Evolutionary conservation across 2,329 filamentous ascomycete genomes (phyloP).

Genomic region (Alternaria atra): DNA sequence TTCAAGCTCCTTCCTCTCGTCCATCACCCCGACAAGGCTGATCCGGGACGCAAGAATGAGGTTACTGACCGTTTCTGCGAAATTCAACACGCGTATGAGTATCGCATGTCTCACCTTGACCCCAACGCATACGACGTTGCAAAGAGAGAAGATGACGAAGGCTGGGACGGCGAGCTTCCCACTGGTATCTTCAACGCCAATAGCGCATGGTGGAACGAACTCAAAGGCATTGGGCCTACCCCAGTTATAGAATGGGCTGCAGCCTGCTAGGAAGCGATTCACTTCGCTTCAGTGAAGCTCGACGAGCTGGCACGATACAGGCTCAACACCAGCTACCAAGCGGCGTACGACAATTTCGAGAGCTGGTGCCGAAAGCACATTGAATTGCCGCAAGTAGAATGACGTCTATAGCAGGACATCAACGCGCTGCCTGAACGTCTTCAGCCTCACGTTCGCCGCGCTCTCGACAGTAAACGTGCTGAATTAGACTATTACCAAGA

Average conservation of each 20-base stretch:
- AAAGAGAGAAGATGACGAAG: not conserved
- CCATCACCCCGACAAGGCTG: constrained; percentile 11
- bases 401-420: not conserved
- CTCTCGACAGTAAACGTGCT: not conserved
- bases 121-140: not conserved
- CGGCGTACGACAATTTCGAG: constrained; percentile 1
- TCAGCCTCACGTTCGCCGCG: not conserved
- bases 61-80: constrained; percentile 7
- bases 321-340: not conserved
- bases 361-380: constrained; percentile 8
- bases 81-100: constrained; percentile 11
- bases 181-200: not conserved
- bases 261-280: not conserved
- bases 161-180: constrained; percentile 4
- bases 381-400: not conserved
- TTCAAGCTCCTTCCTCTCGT: constrained; percentile 9
- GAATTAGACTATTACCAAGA: not conserved
- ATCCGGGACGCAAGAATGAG: not conserved
- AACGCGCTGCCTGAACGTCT: not conserved
- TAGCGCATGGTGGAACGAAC: constrained; percentile 5
- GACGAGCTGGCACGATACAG: not conserved
- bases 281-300: not conserved
- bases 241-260: constrained; percentile 4
- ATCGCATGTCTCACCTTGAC: constrained; percentile 1
- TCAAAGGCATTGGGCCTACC: constrained; percentile 1